Base-by-base conservation (phyloP, 345 rosid genomes). In the Heritiera fomes region DNA sequence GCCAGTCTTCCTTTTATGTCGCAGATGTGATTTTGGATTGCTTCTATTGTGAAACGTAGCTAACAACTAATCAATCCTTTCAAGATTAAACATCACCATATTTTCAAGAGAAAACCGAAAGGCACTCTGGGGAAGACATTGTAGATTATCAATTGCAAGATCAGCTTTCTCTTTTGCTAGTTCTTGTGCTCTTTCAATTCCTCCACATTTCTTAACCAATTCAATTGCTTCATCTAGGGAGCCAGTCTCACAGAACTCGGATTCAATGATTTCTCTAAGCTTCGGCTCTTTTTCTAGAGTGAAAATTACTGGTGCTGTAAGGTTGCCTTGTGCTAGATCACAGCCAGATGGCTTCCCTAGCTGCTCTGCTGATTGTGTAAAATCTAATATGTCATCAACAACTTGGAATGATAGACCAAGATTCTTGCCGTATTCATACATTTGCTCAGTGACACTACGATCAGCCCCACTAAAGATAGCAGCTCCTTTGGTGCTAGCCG, bases 401-500 rank as follows among this genome's bases (percentile, higher is more conserved):
- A 96, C 92, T 84, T 94, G 98, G 79, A 92, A 96, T 50, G 98
- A 91, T n/a, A 94, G 85, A 18, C 99, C 99, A 8, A 96, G 92
- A 84, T 94, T 96, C 87, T 82, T 94, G 6, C 98, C 98, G 1
- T 89, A 94, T 30, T 94, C 90, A 76, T 88, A 91, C 99, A 92
- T 90, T 79, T 86, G 82, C 84, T 87, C 87, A 0, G 90, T 70
- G 2, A 89, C 73, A 32, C 62, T 75, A n/a, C 49, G 56, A 85
- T 88, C 93, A 23, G 89, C 97, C 53, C 88, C 89, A 63, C 98
- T 94, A 83, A 94, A 94, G 40, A 96, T 85, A 28, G 98, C 94
- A 76, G 97, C 97, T 84, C 95, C 97, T 87, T 91, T 92, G 58
- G 98, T 94, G 76, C 99, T 94, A 53, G 98, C 97, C 7, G 98